Evolutionary conservation across 2,329 filamentous ascomycete species (phyloP).

Genomic region (Aspergillus fischeri): DNA sequence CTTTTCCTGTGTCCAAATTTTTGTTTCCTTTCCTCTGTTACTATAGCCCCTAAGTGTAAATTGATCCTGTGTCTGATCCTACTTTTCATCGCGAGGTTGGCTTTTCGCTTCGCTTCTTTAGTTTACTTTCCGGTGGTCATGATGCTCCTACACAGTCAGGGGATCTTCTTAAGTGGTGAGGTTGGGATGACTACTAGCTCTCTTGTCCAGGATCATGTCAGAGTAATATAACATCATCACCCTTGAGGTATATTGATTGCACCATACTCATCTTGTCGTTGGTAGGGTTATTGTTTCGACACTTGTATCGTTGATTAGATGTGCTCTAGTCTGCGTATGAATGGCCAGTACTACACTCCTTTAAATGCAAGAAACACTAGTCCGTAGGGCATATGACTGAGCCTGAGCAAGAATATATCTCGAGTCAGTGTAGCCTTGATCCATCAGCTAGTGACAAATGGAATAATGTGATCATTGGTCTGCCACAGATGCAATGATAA

Average conservation of each 20-base stretch:
- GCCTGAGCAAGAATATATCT: too few relatives aligned
- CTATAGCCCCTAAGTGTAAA: conserved; percentile 1
- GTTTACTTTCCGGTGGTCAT: neutral
- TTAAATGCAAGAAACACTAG: too few relatives aligned
- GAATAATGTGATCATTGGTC: neutral
- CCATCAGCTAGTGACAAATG: neutral
- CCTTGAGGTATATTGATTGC: neutral
- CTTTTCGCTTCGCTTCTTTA: neutral
- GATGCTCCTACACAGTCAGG: neutral
- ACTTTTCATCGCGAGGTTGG: neutral
- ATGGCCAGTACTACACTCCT: too few relatives aligned
- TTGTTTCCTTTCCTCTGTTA: neutral
- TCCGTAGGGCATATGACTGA: too few relatives aligned
- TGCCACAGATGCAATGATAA: neutral
- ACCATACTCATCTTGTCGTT: neutral
- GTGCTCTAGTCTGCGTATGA: too few relatives aligned
- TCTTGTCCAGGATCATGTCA: conserved; percentile 1
- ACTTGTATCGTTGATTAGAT: too few relatives aligned
- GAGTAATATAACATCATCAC: conserved; percentile 5
- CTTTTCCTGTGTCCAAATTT: neutral
- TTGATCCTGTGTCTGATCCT: neutral
- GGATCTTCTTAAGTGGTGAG: neutral
- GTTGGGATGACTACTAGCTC: neutral
- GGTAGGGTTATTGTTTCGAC: too few relatives aligned
- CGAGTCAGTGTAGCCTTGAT: too few relatives aligned